Percentiles rank a stretch among this genome's conserved stretches.
phyloP scores from a whole-genome alignment of 441 rosid species.

The Biscutella laevigata region DNA sequence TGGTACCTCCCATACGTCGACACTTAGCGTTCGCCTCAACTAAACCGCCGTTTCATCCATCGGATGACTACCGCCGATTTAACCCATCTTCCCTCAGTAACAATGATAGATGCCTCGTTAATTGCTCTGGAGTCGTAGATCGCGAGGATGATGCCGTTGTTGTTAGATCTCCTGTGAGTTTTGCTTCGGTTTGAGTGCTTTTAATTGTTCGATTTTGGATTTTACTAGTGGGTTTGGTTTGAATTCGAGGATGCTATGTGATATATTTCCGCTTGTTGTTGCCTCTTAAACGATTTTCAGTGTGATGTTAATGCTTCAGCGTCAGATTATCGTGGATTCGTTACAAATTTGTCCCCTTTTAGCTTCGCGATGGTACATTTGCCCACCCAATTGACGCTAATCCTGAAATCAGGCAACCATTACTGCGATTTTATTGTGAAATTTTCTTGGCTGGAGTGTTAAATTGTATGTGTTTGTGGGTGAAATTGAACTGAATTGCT shows the following conservation, averaged over 20 bases:
- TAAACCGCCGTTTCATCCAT: slow-evolving; percentile 62
- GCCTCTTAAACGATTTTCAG: background rate
- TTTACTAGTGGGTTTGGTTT: background rate
- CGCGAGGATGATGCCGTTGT: slow-evolving; percentile 55
- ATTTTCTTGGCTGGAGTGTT: background rate
- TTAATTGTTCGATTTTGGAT: slow-evolving; percentile 15
- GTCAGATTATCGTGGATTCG: background rate
- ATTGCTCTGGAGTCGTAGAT: slow-evolving; percentile 30
- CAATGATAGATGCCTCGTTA: slow-evolving; percentile 3
- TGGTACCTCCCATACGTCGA: slow-evolving; percentile 62
- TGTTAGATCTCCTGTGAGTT: slow-evolving; percentile 80
- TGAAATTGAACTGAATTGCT: background rate
- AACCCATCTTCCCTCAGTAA: slow-evolving; percentile 22
- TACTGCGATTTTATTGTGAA: slow-evolving; percentile 6
- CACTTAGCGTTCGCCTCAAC: slow-evolving; percentile 70
- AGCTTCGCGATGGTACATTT: slow-evolving; percentile 24
- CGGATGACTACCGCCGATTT: slow-evolving; percentile 71
- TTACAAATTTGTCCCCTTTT: background rate
- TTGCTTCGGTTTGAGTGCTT: background rate
- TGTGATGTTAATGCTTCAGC: background rate
- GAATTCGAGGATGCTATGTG: background rate
- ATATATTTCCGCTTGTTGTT: background rate
- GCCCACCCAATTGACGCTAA: slow-evolving; percentile 2
- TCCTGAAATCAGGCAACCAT: slow-evolving; percentile 1
- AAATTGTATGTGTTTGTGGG: too few relatives aligned